Base-by-base conservation (phyloP, 108 stramenopile genomes). In the Cyclotella sp. region DNA sequence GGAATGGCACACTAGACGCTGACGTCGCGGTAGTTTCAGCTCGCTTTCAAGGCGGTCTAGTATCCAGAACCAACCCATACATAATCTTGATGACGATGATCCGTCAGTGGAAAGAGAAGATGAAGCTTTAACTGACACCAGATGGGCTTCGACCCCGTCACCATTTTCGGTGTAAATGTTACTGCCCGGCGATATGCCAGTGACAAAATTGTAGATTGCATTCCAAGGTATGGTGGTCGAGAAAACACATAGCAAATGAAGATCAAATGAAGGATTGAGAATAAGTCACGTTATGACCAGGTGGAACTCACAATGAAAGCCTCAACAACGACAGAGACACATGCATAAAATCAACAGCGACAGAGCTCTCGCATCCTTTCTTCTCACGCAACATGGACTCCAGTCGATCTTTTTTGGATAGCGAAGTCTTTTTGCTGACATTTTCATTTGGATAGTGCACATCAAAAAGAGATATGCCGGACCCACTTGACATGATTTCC, bases 31-130 rank as follows among this genome's bases (percentile, higher is more conserved):
- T 44, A 77, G 40, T 54, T 72, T 72, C 0, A 63, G 68, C 21
- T 75, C 65, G 13, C 64, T 65, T 52, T 82, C 70, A 3, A 92
- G 75, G 52, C 76, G 66, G 63, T 95, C 92, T 10, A 93, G 43
- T 65, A 95, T 79, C 95, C 95, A 95, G 67, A 95, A 95, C 85
- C 86, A 92, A 40, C 92, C 95, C 95, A 95, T 95, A 9, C 72
- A 70, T 16, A 93, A 68, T 39, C 83, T 77, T 12, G 57, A 64
- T 15, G 65, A 61, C 9, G 88, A 86, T 7, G 87, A 78, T 69
- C 86, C 91, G 75, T 93, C 89, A 2, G 82, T 84, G 24, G 54
- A 52, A 18, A 81, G 67, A 27, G 85, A 62, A 2, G 80, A 68
- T 14, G 92, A 87, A 14, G 86, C 84, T 28, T 81, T 76, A 3